Evolutionary conservation across 805 yeast species (phyloP).

Genomic region (Lachancea nothofagi): DNA sequence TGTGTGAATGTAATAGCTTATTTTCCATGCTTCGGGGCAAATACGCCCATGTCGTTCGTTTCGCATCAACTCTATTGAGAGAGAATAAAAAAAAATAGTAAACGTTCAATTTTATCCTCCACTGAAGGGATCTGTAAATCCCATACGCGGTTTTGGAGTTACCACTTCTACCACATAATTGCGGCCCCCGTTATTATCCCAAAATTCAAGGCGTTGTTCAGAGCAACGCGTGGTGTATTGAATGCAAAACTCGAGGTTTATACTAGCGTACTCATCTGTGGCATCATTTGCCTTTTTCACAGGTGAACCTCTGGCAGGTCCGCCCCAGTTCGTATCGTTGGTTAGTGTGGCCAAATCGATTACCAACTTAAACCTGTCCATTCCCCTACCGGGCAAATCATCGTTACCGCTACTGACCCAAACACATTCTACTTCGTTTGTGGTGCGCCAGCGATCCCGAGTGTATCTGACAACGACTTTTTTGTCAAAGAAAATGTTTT

Average conservation of each 20-base stretch:
- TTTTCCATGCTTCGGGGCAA: background rate
- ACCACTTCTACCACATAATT: constrained; percentile 19
- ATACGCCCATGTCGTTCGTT: too few relatives aligned
- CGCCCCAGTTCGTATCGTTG: constrained; percentile 14
- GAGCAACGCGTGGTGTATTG: constrained; percentile 25
- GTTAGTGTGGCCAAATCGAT: constrained; percentile 14
- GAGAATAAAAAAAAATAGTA: too few relatives aligned
- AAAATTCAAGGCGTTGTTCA: constrained; percentile 19
- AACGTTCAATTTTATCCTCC: too few relatives aligned
- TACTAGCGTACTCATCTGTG: background rate
- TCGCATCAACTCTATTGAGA: too few relatives aligned
- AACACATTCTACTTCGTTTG: constrained; percentile 25
- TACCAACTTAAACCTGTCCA: constrained; percentile 29
- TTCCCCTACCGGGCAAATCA: constrained; percentile 24
- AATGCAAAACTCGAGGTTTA: constrained; percentile 25
- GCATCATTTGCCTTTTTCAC: constrained; percentile 1
- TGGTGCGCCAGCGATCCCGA: constrained; percentile 71
- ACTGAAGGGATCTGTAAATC: constrained; percentile 26
- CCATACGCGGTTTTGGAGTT: constrained; percentile 10
- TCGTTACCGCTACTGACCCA: constrained; percentile 28
- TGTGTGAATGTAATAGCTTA: background rate
- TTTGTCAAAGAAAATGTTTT: constrained; percentile 66
- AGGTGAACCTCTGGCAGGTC: too few relatives aligned
- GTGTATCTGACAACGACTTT: constrained; percentile 67
- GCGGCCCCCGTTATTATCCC: constrained; percentile 29